Base-by-base conservation (phyloP, 2,329 filamentous ascomycete genomes). In the Metarhizium album region DNA sequence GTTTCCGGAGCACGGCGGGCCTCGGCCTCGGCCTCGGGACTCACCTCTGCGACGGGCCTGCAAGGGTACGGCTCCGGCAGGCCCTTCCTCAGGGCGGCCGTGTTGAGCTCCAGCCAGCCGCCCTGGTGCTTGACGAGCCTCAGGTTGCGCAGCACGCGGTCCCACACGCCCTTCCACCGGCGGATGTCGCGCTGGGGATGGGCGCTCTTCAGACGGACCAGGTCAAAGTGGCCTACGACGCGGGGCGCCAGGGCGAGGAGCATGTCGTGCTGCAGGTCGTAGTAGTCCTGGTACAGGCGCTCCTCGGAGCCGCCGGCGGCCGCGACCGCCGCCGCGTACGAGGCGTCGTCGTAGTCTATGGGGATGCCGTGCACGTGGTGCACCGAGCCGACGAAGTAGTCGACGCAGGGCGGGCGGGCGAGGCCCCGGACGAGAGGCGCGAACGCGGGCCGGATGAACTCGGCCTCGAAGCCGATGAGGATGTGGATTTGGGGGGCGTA, bases 211-310 rank as follows among this genome's bases (percentile, higher is more conserved):
- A 98, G 70, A 13, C 91, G 76, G 50, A 97, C 85, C 20, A 98
- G 79, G 69, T 98, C 93, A 64, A 98, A 95, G 69, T 98, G 93
- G 0, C 90, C 93, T 3, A 98, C 84, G 13, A 98, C 76, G 7
- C 80, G 79, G 31, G 93, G 93, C 58, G 73, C 72, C 56, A 95
- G 67, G 7, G 78, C 74, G 49, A 69, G 67, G 45, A 98, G 74
- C 90, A 98, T 95, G 20, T 82, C 80, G 54, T 78, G 76, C 71
- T 97, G 93, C 58, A 83, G 74, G 66, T 97, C 90, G 64, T 95
- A 97, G 70, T 96, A 98, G 56, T 82, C 80, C 62, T 82, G 82
- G 61, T 84, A 91, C 22, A 96, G 73, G n/a, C 66, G 67, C 65
- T 89, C 82, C 62, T 95, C 88, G 0, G 74, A 48, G 71, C 82